These are phyloP conservation scores for Torulaspora franciscae DNA, from an alignment of 805 yeast species.

Conservation along the genomic window DNA sequence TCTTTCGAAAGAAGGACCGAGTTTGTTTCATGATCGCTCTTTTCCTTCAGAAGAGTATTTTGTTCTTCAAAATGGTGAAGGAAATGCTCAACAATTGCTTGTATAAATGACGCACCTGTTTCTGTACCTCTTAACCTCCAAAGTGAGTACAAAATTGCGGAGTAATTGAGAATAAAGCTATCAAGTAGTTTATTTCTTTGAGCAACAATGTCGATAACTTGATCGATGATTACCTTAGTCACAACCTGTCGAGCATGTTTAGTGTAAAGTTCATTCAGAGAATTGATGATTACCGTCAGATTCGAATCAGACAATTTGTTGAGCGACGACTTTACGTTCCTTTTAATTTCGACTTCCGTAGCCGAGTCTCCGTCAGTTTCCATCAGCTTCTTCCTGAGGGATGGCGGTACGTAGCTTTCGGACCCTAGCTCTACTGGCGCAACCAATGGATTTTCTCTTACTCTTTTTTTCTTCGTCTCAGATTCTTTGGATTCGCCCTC, in stretches of 20 bases:
- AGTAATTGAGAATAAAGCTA: slow-evolving; percentile 71
- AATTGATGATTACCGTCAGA: slow-evolving; percentile 60
- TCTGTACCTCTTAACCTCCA: slow-evolving; percentile 79
- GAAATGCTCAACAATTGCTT: slow-evolving; percentile 68
- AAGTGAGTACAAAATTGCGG: slow-evolving; percentile 68
- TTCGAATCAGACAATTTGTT: slow-evolving; percentile 90
- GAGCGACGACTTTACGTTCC: slow-evolving; percentile 72
- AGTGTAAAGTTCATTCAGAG: slow-evolving; percentile 58
- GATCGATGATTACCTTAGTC: slow-evolving; percentile 59
- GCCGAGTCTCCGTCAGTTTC: slow-evolving; percentile 40
- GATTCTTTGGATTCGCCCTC: slow-evolving; percentile 30
- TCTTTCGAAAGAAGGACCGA: slow-evolving; percentile 37
- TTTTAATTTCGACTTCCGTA: slow-evolving; percentile 47
- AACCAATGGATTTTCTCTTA: slow-evolving; percentile 67
- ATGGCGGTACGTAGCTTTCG: slow-evolving; percentile 79
- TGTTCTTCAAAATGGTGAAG: slow-evolving; percentile 39
- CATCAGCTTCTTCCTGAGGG: slow-evolving; percentile 54
- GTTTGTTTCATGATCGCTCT: slow-evolving; percentile 3
- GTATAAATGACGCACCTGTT: slow-evolving; percentile 83
- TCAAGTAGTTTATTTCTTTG: slow-evolving; percentile 67
- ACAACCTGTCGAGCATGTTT: slow-evolving; percentile 75
- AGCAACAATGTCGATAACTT: slow-evolving; percentile 59
- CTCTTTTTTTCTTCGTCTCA: slow-evolving; percentile 21
- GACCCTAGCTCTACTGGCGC: slow-evolving; percentile 45
- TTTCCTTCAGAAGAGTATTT: slow-evolving; percentile 2